Evolutionary conservation across 805 yeast species (phyloP), one percentile per base, ranked within the genome.

Genomic region (Kazachstania kunashirensis): DNA sequence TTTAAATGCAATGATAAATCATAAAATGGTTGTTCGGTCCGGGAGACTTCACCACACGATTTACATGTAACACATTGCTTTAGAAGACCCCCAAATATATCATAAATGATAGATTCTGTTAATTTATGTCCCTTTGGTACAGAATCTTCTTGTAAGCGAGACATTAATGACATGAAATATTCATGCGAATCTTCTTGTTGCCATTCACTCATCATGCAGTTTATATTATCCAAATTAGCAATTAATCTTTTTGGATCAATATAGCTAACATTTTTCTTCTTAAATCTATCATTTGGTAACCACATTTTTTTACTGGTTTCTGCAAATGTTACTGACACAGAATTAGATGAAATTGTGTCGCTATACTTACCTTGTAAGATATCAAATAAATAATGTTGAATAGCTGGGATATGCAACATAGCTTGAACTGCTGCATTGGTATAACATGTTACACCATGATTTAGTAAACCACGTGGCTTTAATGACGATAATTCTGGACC

Each of bases 181-280:
- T 92, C 98, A 61, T 92, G 98, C 0, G 95, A 82, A 61, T 92
- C 98, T 60, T 92, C 97, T 59, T 92, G 98, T 60, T 85, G 88
- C 95, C 95, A 88, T 57, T 79, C 92, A 31, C 86, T 77, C 95
- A 88, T 85, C 95, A 84, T 84, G 56, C 95, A 84, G 59, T 86
- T 86, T 50, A 89, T 84, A 50, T 84, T 95, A 34, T 73, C 83
- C 39, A 84, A 65, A 46, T 85, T 69, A 35, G 68, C 68, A 40
- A 84, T 79, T 49, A 86, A 67, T 50, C 73, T 75, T 47, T 76
- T 76, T 8, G 95, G 97, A 60, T 82, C 82, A 37, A 85, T 67
- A 50, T 71, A 75, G 13, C 15, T 10, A 29, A 14, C 18, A 35
- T 63, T 46, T 20, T 50, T 52, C 29, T 46, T 49, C 39, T 60